Base-by-base conservation (phyloP, 495 filamentous ascomycete species). In the Hypoxylon fragiforme region DNA sequence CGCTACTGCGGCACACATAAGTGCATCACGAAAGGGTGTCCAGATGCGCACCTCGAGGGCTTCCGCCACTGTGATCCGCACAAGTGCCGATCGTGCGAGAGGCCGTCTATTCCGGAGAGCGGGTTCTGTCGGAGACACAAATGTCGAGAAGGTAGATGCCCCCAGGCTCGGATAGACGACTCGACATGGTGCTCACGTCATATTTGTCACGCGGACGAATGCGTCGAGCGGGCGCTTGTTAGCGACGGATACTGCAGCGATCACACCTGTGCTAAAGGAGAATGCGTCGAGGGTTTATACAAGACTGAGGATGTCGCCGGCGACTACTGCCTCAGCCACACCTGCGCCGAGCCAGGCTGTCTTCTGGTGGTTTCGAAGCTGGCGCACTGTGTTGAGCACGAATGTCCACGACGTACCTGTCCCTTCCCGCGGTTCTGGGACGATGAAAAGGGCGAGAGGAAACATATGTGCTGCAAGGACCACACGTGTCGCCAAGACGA, bases 71-170 rank as follows among this genome's bases (percentile, higher is more conserved):
- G 58, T 38, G 43, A 22, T 3, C 3, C 2, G 18, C 58, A 62
- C 28, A 52, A 53, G 46, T 62, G 58, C 15, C 36, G 31, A 9
- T 18, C 31, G 15, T 62, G 58, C 47, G 58, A 62, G 37, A 9
- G 58, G 9, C 51, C 58, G 0, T 39, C 41, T 16, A 56, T 62
- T 7, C 52, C 58, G 0, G 58, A 62, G 3, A 56, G 51, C 20
- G 47, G 47, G 0, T 62, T 56, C 47, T 62, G 58, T 11, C 58
- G 58, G 11, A 36, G 58, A 6, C 58, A 62, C 21, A 62, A 56
- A 32, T 62, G 58, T 8, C 48, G 51, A 2, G 53, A 62, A 13
- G 1, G 47, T 0, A 14, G 42, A 11, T 62, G 58, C 7, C n/a
- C 43, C 3, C 24, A 47, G 12, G 47, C 52, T 0, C 46, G 58